Base-by-base conservation (phyloP, 2,329 filamentous ascomycete genomes). In the Aschersonia sp. region DNA sequence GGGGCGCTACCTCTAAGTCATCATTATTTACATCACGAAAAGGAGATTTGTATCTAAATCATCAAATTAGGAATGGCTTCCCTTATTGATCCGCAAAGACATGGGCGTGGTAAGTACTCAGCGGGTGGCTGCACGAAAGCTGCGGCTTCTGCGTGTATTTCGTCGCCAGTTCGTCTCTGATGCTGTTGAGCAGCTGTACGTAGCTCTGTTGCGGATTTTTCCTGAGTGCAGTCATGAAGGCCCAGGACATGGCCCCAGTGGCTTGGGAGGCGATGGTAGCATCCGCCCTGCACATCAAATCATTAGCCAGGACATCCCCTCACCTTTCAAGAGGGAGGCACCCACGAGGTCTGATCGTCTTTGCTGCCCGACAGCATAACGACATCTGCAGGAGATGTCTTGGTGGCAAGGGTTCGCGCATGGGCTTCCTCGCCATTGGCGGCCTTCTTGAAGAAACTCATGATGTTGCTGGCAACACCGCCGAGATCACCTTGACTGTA, bases 161-260 rank as follows among this genome's bases (percentile, higher is more conserved):
- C 46, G 78, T 80, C 52, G 86, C 71, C 52, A 98, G 73, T 66
- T 97, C 88, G 56, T 96, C 89, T 53, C 92, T 85, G 59, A 98
- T 95, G 66, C 83, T 95, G 73, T 96, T 97, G 57, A 98, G 76
- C 52, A 98, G 71, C 69, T 96, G 85, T 46, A 98, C 89, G 60
- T 98, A 98, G 70, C 88, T 96, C 71, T 98, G 92, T 61, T 96
- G 88, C 0, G 90, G 89, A 63, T 97, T 94, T 76, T 95, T 95
- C 71, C 87, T 90, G 55, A 98, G 76, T 42, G 89, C 83, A 5
- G 75, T 84, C 63, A 98, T 89, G 63, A 98, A 98, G 8, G 92
- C 92, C 81, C 86, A 97, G 1, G 88, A 95, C 92, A 98, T 97
- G 60, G 92, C 92, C 46, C 92, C 92, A 0, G 92, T 97, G 31